phyloP scores from a whole-genome alignment of 1,284 basidiomycete species.

The Boletellus dicymbophilus region DNA sequence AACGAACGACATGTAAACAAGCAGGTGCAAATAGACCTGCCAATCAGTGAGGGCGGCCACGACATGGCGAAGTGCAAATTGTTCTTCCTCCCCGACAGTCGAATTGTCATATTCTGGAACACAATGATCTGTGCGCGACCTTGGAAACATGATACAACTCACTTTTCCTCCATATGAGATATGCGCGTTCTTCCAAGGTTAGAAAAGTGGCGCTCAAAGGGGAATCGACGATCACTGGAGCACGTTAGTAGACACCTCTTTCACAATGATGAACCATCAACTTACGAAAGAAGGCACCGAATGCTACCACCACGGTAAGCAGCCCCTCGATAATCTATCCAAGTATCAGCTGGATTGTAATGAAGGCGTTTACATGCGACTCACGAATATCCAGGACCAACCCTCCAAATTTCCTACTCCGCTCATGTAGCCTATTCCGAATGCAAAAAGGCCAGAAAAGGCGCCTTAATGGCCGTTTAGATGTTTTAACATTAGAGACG shows the following conservation, averaged over 20 bases:
- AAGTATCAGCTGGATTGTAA: neutral
- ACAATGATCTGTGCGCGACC: neutral
- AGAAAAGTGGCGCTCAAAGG: conserved; percentile 50
- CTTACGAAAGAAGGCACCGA: conserved; percentile 33
- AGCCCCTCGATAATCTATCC: conserved; percentile 45
- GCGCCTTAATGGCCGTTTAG: neutral
- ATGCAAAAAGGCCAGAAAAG: conserved; percentile 3
- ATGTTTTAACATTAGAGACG: neutral
- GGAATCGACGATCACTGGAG: conserved; percentile 47
- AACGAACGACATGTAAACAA: conserved; percentile 62
- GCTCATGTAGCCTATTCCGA: neutral
- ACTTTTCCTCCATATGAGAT: conserved; percentile 58
- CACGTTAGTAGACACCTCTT: neutral
- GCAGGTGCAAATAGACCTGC: conserved; percentile 47
- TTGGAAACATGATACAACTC: conserved; percentile 10
- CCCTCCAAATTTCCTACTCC: conserved; percentile 1
- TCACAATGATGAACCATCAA: neutral
- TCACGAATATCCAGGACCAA: conserved; percentile 41
- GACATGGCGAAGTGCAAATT: conserved; percentile 55
- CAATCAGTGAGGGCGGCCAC: conserved; percentile 59
- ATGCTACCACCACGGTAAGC: conserved; percentile 34
- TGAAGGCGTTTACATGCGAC: neutral
- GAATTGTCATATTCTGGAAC: conserved; percentile 55
- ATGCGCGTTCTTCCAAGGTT: conserved; percentile 46
- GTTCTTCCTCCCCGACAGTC: conserved; percentile 65